Evolutionary conservation across 768 basidiomycete genomes (phyloP).

Genomic region (Lentinula sp.): DNA sequence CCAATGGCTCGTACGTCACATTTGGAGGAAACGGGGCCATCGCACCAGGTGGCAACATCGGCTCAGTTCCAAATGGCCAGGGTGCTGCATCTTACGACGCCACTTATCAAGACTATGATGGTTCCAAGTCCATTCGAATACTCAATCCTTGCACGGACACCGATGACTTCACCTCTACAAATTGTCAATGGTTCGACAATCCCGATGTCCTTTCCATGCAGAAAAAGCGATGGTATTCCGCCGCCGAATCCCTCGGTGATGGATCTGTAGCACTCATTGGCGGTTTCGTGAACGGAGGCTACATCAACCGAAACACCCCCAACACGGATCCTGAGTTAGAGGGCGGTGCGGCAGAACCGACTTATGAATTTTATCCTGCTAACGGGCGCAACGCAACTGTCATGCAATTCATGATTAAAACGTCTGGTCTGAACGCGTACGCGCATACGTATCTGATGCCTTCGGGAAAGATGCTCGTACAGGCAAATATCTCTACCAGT

Average conservation of each 20-base stretch:
- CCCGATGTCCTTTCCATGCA: slow-evolving; percentile 58
- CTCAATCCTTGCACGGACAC: slow-evolving; percentile 64
- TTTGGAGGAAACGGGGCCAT: slow-evolving; percentile 80
- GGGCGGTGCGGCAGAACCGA: slow-evolving; percentile 74
- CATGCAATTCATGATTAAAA: slow-evolving; percentile 64
- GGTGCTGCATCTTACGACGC: slow-evolving; percentile 54
- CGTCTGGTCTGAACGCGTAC: slow-evolving; percentile 76
- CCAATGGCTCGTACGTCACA: slow-evolving; percentile 69
- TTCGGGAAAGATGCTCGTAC: slow-evolving; percentile 74
- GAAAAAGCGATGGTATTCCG: slow-evolving; percentile 71
- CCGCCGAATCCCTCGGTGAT: slow-evolving; percentile 67
- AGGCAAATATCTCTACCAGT: slow-evolving; percentile 79
- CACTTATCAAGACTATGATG: slow-evolving; percentile 75
- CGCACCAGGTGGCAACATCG: slow-evolving; percentile 55
- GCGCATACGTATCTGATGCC: slow-evolving; percentile 70
- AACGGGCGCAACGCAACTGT: slow-evolving; percentile 38
- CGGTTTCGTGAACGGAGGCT: slow-evolving; percentile 73
- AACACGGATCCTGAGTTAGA: slow-evolving; percentile 54
- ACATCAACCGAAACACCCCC: slow-evolving; percentile 71
- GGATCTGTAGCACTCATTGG: slow-evolving; percentile 80
- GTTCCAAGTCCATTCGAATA: slow-evolving; percentile 72
- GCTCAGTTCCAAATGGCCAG: slow-evolving; percentile 40
- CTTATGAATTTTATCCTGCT: slow-evolving; percentile 78
- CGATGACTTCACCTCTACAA: slow-evolving; percentile 38
- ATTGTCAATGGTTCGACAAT: slow-evolving; percentile 74